Conservation (phyloP, 495 filamentous ascomycete species). For the Aspergillus wentii region DNA sequence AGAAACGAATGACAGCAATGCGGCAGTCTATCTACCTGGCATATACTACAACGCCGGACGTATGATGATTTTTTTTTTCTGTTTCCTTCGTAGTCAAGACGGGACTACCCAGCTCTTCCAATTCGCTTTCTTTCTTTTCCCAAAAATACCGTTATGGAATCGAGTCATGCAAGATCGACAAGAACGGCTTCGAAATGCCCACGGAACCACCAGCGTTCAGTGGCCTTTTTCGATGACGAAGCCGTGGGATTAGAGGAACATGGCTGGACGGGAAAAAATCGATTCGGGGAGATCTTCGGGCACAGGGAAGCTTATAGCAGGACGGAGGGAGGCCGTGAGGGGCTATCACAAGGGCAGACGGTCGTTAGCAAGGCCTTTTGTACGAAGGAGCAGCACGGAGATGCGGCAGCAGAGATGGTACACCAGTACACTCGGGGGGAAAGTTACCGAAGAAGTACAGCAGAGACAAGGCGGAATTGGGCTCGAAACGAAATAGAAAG, state of each 20-base stretch:
- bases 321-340: conserved; percentile 5
- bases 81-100: too few species aligned
- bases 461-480: conserved; percentile 6
- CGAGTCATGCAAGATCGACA: conserved; percentile 5
- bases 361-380: conserved; percentile 11
- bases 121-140: conserved; percentile 5
- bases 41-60: conserved; percentile 18
- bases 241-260: conserved; percentile 16
- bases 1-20: conserved; percentile 3
- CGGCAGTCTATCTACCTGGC: conserved; percentile 13
- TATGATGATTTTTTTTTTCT: conserved; percentile 2
- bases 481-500: conserved; percentile 11
- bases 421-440: conserved; percentile 18
- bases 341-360: conserved; percentile 8
- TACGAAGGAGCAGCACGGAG: conserved; percentile 4
- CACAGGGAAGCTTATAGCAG: conserved; percentile 2
- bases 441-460: conserved; percentile 16
- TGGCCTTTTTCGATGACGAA: conserved; percentile 13
- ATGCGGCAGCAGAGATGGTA: conserved; percentile 5
- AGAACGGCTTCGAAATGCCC: conserved; percentile 11
- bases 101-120: conserved; percentile 6
- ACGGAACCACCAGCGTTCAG: conserved; percentile 13
- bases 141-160: conserved; percentile 10
- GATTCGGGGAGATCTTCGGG: conserved; percentile 3
- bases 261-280: conserved; percentile 11